Base-by-base conservation (phyloP, 2,329 filamentous ascomycete genomes). In the Acrocalymma vagum region DNA sequence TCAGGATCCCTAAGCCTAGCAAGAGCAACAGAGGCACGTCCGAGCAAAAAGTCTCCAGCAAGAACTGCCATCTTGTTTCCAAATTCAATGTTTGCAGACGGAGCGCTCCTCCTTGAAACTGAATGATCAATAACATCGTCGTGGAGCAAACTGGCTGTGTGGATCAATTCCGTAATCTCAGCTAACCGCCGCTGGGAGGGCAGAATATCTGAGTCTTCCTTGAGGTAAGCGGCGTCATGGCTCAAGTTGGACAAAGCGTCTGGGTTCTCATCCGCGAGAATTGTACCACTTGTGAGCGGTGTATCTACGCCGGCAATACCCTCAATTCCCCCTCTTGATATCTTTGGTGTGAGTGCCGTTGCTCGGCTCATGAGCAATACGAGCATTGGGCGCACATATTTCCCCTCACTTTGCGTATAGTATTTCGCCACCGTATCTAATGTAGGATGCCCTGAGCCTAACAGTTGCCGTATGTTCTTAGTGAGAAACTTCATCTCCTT, bases 1-100 rank as follows among this genome's bases (percentile, higher is more conserved):
- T 99, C 94, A 28, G 92, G 88, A 64, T 99, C 90, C 21, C 93
- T 84, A 44, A 99, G 76, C 27, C 94, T 85, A 10, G 94, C 94
- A 27, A 99, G 80, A 5, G 93, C 93, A 6, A 97, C 92, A 0
- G 94, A 99, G 2, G 94, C 94, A 35, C 94, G 83, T 4, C 93
- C 93, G 2, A 99, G 81, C 29, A 99, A 76, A 64, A 99, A 99
- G 68, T 99, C 94, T n/a, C 94, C 94, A 0, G 94, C 94, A 53
- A 99, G 74, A 3, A 99, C 93, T 10, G 94, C 93, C 93, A 99
- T 97, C 73, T 99, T 99, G 78, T 99, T 99, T 51, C 94, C 94
- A 62, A 97, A 97, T 62, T 92, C 89, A 48, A 94, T 82, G 69
- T 99, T 99, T 21, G 94, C 94, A 2, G 90, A 95, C 6, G 90